Percentiles rank a stretch among this genome's conserved stretches.
These are phyloP conservation scores for Parietichytrium sp. DNA, from an alignment of 108 stramenopile genomes.

Conservation along the genomic window DNA sequence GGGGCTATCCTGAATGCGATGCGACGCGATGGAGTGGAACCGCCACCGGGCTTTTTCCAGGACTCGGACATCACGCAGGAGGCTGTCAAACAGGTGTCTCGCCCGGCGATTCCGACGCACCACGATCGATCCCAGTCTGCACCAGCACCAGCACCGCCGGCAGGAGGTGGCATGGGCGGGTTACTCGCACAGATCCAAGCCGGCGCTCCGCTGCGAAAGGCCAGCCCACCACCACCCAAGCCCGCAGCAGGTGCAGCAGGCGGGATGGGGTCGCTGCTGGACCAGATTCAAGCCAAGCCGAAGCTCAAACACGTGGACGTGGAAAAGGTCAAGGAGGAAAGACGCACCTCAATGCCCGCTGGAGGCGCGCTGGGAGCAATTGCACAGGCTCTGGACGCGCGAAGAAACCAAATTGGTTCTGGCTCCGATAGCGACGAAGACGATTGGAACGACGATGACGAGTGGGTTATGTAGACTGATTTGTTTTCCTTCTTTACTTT, in stretches of 20 bases:
- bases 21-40: background rate
- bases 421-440: slow-evolving; percentile 4
- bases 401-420: slow-evolving; percentile 21
- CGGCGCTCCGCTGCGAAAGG: background rate
- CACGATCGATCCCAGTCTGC: background rate
- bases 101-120: background rate
- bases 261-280: background rate
- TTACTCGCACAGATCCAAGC: slow-evolving; percentile 8
- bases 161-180: background rate
- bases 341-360: background rate
- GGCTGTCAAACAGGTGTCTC: no score
- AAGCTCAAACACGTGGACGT: slow-evolving; percentile 18
- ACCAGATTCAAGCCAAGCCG: background rate
- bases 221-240: background rate
- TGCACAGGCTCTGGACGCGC: slow-evolving; percentile 29
- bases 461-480: background rate
- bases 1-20: background rate
- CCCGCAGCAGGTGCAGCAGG: background rate
- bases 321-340: slow-evolving; percentile 7
- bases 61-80: no score
- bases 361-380: background rate
- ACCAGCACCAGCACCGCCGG: background rate
- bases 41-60: background rate
- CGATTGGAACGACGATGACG: slow-evolving; percentile 32
- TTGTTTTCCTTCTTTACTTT: no score